Conservation (phyloP, 306 rosid species). For the Vicia sativa region DNA sequence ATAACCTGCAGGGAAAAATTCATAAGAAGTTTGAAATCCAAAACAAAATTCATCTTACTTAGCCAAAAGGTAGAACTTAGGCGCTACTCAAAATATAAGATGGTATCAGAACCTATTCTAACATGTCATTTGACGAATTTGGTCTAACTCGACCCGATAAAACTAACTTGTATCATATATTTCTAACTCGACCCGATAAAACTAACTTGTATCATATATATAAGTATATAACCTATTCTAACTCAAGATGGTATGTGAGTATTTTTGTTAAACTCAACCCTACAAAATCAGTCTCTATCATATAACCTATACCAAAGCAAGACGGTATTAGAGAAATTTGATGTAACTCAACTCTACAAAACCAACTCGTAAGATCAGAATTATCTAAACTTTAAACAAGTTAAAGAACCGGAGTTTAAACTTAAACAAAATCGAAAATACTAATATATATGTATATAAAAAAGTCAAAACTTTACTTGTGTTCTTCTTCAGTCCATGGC, state of each 20-base stretch:
- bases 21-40: constrained; percentile 12
- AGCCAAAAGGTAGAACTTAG: neutral
- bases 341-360: neutral
- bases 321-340: neutral
- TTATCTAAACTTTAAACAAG: neutral
- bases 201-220: neutral
- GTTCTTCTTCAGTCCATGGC: constrained; percentile 98
- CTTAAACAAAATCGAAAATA: neutral
- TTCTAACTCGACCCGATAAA: neutral
- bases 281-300: neutral
- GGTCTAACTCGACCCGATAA: neutral
- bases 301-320: neutral
- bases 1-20: constrained; percentile 59
- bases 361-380: neutral
- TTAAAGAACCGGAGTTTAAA: neutral
- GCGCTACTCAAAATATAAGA: neutral
- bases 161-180: neutral
- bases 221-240: neutral
- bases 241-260: neutral
- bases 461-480: constrained; percentile 57
- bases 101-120: neutral
- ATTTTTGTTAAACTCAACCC: neutral
- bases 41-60: neutral
- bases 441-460: neutral
- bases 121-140: neutral